Evolutionary conservation across 352 stramenopile genomes (phyloP).

Genomic region (Thalassiosira ordinaria): DNA sequence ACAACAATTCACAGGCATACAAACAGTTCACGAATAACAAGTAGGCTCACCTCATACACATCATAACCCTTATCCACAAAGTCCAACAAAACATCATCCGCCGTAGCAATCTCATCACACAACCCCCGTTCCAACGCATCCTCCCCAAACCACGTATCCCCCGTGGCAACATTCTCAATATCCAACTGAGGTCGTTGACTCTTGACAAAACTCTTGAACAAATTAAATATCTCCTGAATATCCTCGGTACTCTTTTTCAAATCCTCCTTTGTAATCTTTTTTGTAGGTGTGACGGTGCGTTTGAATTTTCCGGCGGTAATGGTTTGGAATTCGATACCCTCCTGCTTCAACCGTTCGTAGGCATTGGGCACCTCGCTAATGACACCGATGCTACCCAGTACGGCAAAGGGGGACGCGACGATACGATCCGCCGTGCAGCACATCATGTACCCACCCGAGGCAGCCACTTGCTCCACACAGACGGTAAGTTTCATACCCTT

Average conservation of each 20-base stretch:
- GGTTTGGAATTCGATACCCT: slow-evolving; percentile 88
- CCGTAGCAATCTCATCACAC: slow-evolving; percentile 86
- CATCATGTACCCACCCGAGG: slow-evolving; percentile 89
- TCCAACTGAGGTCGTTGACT: slow-evolving; percentile 83
- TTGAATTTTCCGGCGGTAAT: slow-evolving; percentile 89
- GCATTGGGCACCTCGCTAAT: slow-evolving; percentile 87
- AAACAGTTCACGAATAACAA: neutral
- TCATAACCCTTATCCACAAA: slow-evolving; percentile 79
- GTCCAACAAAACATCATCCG: slow-evolving; percentile 84
- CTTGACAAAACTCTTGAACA: slow-evolving; percentile 86
- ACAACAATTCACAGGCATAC: too few relatives aligned
- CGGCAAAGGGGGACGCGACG: slow-evolving; percentile 85
- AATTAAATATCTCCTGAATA: slow-evolving; percentile 80
- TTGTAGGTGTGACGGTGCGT: slow-evolving; percentile 86
- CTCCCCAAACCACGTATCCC: slow-evolving; percentile 87
- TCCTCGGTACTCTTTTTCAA: slow-evolving; percentile 83
- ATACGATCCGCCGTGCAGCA: slow-evolving; percentile 86
- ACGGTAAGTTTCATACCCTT: slow-evolving; percentile 84
- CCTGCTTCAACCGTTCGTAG: slow-evolving; percentile 84
- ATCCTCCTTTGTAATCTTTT: slow-evolving; percentile 86
- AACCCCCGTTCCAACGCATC: slow-evolving; percentile 82
- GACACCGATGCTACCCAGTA: slow-evolving; percentile 87
- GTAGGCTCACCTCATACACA: slow-evolving; percentile 70
- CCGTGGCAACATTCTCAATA: slow-evolving; percentile 87
- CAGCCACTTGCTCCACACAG: slow-evolving; percentile 88